Conservation (phyloP, 2,329 filamentous ascomycete genomes). For the Dothistroma pini region DNA sequence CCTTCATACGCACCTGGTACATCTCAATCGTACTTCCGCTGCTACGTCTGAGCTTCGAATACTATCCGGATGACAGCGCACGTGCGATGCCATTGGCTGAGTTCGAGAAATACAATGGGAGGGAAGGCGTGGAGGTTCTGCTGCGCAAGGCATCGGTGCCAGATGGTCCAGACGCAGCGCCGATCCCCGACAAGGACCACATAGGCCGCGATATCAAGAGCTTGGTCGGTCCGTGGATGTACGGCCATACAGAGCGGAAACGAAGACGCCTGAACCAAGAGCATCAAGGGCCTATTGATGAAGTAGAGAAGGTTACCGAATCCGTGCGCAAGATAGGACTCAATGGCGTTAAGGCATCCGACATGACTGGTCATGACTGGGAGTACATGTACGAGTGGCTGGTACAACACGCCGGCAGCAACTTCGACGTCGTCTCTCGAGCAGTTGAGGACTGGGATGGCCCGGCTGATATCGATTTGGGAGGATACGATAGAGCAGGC, state of each 20-base stretch:
- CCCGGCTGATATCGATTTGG: constrained; percentile 65
- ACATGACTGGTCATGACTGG: constrained; percentile 58
- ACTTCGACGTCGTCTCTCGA: constrained; percentile 60
- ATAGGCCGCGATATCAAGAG: constrained; percentile 63
- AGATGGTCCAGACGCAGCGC: background rate
- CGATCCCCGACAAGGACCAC: constrained; percentile 11
- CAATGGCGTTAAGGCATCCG: constrained; percentile 25
- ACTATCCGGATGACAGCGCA: constrained; percentile 54
- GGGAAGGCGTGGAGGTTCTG: constrained; percentile 57
- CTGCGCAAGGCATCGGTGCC: constrained; percentile 54
- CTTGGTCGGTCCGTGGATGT: constrained; percentile 70
- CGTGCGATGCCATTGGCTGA: constrained; percentile 60
- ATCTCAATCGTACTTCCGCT: constrained; percentile 67
- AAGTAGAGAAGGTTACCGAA: constrained; percentile 11
- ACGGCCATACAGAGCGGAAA: constrained; percentile 60
- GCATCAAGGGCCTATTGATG: background rate
- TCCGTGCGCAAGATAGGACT: constrained; percentile 28
- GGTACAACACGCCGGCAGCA: constrained; percentile 53
- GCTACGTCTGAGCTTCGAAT: constrained; percentile 65
- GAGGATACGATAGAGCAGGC: constrained; percentile 49
- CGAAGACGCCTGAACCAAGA: constrained; percentile 31
- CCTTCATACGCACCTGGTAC: constrained; percentile 63
- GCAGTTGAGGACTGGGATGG: constrained; percentile 71
- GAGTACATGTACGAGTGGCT: constrained; percentile 68
- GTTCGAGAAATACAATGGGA: constrained; percentile 61